These are phyloP conservation scores for Alternaria longipes DNA, from an alignment of 2,329 filamentous ascomycete genomes.

Conservation along the genomic window DNA sequence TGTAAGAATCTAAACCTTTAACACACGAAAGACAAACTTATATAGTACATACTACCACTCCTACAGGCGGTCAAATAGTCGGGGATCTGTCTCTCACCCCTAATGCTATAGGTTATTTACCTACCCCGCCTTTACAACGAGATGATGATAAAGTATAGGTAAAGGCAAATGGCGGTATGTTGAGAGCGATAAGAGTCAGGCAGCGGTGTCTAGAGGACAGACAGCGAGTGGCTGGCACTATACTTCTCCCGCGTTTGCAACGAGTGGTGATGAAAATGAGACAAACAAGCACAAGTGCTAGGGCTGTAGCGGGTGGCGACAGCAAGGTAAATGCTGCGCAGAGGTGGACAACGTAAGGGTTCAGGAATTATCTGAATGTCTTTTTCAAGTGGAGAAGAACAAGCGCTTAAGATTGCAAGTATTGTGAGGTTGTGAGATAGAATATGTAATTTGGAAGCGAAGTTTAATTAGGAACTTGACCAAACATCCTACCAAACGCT, in stretches of 20 bases:
- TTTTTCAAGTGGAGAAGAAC: background rate
- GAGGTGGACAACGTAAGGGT: background rate
- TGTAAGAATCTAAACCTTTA: background rate
- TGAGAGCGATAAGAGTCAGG: background rate
- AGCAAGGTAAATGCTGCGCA: background rate
- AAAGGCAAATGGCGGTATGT: conserved; percentile 1
- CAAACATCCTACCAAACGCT: background rate
- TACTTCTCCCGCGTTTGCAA: background rate
- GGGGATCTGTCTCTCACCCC: background rate
- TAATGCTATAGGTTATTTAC: background rate
- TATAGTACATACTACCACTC: background rate
- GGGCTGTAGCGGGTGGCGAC: background rate
- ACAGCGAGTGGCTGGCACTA: background rate
- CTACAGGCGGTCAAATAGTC: background rate
- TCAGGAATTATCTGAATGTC: background rate
- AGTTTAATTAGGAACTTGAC: background rate
- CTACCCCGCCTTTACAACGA: background rate
- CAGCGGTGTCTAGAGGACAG: background rate
- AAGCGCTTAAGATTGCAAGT: background rate
- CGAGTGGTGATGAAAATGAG: background rate
- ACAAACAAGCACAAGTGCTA: background rate
- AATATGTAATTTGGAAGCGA: background rate
- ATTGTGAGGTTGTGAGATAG: background rate
- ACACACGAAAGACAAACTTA: background rate
- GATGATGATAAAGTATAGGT: background rate